Base-by-base conservation (phyloP, 163 green algal genomes). In the Scenedesmus sp. region DNA sequence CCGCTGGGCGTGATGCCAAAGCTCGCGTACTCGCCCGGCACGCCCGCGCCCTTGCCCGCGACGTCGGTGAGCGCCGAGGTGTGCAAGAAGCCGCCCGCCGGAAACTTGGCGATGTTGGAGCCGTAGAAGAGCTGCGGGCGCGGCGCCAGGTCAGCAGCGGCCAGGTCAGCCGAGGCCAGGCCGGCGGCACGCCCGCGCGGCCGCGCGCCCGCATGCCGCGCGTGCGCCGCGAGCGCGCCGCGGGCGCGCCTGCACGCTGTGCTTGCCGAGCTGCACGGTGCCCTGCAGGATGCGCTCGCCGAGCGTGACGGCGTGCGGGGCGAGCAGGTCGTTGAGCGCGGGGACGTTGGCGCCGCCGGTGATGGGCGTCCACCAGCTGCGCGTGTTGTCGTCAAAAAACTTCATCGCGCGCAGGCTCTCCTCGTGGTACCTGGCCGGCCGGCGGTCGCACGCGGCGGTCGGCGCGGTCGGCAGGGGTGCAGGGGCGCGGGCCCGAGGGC, bases 331-430 rank as follows among this genome's bases (percentile, higher is more conserved):
- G 82, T 99, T 99, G 18, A 99, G 78, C 0, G 94, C 96, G 18
- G 96, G 96, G 28, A 99, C 88, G 82, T 99, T 98, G 31, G 91
- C 89, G 22, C 96, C 96, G 14, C 96, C 96, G 50, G 83, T 98
- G 58, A 87, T 88, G 2, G 94, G 94, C n/a, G 92, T 94, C 94
- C 95, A 98, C 94, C 93, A 98, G 78, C 70, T 90, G 70, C 96
- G 90, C 0, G 96, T 99, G 91, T 99, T 99, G 90, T 99, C 96
- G 69, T 99, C 96, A 81, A 97, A 99, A 84, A 99, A 99, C 17
- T 86, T 83, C 91, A 99, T 96, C 70, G 90, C 88, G 36, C 85
- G 60, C 81, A 98, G 91, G 24, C 76, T 92, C 29, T 95, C 84
- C 48, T 92, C 81, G 78, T 83, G 64, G 42, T 83, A 83, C 75